Base-by-base conservation (phyloP, 495 filamentous ascomycete genomes). In the Schizothecium vesticola region DNA sequence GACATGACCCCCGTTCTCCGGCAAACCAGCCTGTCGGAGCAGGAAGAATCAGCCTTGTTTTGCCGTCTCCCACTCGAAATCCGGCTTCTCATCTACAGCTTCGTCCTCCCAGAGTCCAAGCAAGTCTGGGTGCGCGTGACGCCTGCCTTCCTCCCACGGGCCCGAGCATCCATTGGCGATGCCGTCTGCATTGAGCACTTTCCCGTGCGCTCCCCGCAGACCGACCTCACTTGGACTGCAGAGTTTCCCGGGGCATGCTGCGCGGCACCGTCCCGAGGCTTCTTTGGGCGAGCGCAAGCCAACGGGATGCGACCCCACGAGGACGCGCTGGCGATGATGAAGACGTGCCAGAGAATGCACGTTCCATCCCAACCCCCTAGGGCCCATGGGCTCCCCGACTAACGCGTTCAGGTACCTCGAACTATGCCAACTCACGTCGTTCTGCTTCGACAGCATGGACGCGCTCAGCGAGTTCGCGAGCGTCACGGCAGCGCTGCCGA, bases 181-280 rank as follows among this genome's bases (percentile, higher is more conserved):
- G 28, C 21, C 62, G 10, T 25, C 16, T 55, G 36, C 12, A 55
- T 64, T 23, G 62, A 64, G 36, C 62, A 64, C 62, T 64, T 64
- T 29, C 62, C 62, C 22, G 16, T 13, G 19, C 23, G 13, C 29
- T 24, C n/a, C n/a, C 21, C 29, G 6, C 29, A 31, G 21, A 64
- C 11, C 3, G 62, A 64, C 22, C 31, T 64, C 19, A 51, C 62
- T 5, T 64, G 62, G 31, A n/a, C 8, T 8, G 8, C 31, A 3
- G 21, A n/a, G 10, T 6, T 3, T 3, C 11, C 9, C 31, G 23
- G 23, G 21, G n/a, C 29, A 23, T 64, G 62, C 36, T 64, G 62
- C 36, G 12, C 23, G 12, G n/a, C 31, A 7, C 12, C 36, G 2
- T 29, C 12, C 16, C 19, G 16, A 1, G 62, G 62, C 1, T 64